Evolutionary conservation across 495 filamentous ascomycete species (phyloP).

Genomic region (Penicillium flavigenum): DNA sequence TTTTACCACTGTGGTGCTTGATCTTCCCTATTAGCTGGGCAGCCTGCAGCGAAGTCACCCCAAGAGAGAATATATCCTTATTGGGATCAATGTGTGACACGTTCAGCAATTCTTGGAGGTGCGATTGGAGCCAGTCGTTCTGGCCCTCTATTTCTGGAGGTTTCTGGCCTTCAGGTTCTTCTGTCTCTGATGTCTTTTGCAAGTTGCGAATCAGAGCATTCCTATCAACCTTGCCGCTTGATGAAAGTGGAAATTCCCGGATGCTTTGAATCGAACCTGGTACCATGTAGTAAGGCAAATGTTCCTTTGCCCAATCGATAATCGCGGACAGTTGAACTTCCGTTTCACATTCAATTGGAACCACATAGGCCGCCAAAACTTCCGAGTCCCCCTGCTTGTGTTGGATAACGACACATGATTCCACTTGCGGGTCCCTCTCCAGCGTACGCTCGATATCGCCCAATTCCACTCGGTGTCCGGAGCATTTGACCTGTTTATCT

Average conservation of each 20-base stretch:
- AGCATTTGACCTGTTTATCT: constrained; percentile 47
- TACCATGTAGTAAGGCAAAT: constrained; percentile 2
- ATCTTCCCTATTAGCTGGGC: too few relatives aligned
- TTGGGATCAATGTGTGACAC: too few relatives aligned
- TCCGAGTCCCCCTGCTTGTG: constrained; percentile 1
- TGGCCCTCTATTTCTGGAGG: too few relatives aligned
- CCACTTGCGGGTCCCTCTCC: not conserved
- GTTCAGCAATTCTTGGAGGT: too few relatives aligned
- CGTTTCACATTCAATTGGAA: not conserved
- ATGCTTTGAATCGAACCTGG: not conserved
- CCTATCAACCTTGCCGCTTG: constrained; percentile 2
- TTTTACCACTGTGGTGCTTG: too few relatives aligned
- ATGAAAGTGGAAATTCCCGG: not conserved
- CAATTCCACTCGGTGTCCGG: constrained; percentile 40
- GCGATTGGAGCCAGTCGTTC: too few relatives aligned
- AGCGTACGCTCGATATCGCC: constrained; percentile 34
- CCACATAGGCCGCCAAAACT: not conserved
- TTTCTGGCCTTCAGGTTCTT: too few relatives aligned
- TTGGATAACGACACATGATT: not conserved
- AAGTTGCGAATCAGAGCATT: not conserved
- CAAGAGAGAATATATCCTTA: too few relatives aligned
- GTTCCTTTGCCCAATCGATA: not conserved
- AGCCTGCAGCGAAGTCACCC: too few relatives aligned
- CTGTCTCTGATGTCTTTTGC: too few relatives aligned
- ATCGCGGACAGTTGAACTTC: not conserved